These are phyloP conservation scores for Botryosphaeria agaves DNA, from an alignment of 2,329 filamentous ascomycete species.

Conservation along the genomic window DNA sequence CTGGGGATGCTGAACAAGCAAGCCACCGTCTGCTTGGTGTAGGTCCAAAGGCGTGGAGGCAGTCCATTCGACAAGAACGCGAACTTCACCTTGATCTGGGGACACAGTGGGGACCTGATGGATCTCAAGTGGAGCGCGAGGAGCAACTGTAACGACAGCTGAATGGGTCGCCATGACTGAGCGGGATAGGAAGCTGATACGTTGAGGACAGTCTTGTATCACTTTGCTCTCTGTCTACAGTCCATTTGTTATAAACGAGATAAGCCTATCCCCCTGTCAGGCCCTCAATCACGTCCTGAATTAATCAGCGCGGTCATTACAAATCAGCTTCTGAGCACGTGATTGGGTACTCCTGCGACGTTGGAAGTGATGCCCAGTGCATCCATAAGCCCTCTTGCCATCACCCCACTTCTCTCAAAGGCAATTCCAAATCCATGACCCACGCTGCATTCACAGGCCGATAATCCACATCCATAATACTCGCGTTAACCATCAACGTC, in stretches of 20 bases:
- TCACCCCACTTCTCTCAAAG: too few species aligned
- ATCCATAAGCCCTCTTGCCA: too few species aligned
- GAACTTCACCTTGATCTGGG: slow-evolving; percentile 28
- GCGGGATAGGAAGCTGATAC: too few species aligned
- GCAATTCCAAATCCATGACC: slow-evolving; percentile 35
- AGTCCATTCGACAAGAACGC: slow-evolving; percentile 38
- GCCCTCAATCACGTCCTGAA: too few species aligned
- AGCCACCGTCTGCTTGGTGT: slow-evolving; percentile 42
- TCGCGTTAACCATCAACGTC: slow-evolving; percentile 41
- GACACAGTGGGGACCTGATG: slow-evolving; percentile 17
- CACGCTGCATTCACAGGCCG: slow-evolving; percentile 34
- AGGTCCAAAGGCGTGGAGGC: slow-evolving; percentile 44
- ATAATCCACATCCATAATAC: slow-evolving; percentile 34
- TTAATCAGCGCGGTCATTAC: too few species aligned
- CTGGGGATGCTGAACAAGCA: slow-evolving; percentile 33
- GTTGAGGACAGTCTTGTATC: too few species aligned
- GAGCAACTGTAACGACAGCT: slow-evolving; percentile 22
- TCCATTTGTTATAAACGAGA: too few species aligned
- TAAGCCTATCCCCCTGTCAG: too few species aligned
- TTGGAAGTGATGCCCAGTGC: too few species aligned
- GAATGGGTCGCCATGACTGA: slow-evolving; percentile 17
- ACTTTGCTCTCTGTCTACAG: too few species aligned
- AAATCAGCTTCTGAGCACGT: too few species aligned
- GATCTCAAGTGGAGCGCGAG: slow-evolving; percentile 18
- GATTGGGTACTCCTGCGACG: too few species aligned